phyloP scores from a whole-genome alignment of 2,329 filamentous ascomycete species.

The Penicillium sp. region DNA sequence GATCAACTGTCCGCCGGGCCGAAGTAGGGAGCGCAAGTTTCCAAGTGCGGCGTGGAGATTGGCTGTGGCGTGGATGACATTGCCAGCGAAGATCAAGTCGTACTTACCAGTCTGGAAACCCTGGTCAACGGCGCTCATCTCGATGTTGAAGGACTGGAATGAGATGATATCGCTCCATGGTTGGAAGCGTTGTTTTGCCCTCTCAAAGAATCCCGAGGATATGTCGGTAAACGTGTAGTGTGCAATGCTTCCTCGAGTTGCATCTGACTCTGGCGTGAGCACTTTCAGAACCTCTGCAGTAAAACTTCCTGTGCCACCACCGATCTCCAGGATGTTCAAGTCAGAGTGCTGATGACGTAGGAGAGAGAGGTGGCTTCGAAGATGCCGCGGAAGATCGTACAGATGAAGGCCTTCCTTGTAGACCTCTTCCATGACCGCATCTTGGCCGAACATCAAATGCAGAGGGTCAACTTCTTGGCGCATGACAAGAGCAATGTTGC shows the following conservation, averaged over 20 bases:
- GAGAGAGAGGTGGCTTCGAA: constrained; percentile 17
- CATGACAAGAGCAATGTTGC: constrained; percentile 27
- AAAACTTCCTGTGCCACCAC: constrained; percentile 29
- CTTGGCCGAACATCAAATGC: constrained; percentile 32
- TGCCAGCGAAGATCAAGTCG: constrained; percentile 33
- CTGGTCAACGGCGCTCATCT: constrained; percentile 24
- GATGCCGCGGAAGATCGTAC: constrained; percentile 19
- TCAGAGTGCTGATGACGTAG: constrained; percentile 19
- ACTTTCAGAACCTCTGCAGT: constrained; percentile 20
- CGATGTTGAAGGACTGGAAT: constrained; percentile 30
- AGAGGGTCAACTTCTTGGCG: constrained; percentile 29
- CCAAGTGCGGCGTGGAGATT: constrained; percentile 7
- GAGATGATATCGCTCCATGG: constrained; percentile 23
- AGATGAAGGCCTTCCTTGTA: constrained; percentile 27
- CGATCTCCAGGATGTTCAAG: constrained; percentile 24
- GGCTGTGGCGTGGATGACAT: constrained; percentile 34
- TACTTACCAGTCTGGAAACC: constrained; percentile 27
- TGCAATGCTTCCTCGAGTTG: constrained; percentile 8
- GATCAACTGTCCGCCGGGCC: constrained; percentile 19
- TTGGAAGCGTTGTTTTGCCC: constrained; percentile 23
- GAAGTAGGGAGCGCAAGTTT: constrained; percentile 16
- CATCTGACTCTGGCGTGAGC: constrained; percentile 10
- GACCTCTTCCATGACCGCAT: constrained; percentile 27
- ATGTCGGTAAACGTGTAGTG: constrained; percentile 32
- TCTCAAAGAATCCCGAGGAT: constrained; percentile 28